These are phyloP conservation scores for Pseudogymnoascus sp. DNA, from an alignment of 2,329 filamentous ascomycete species.

Conservation along the genomic window DNA sequence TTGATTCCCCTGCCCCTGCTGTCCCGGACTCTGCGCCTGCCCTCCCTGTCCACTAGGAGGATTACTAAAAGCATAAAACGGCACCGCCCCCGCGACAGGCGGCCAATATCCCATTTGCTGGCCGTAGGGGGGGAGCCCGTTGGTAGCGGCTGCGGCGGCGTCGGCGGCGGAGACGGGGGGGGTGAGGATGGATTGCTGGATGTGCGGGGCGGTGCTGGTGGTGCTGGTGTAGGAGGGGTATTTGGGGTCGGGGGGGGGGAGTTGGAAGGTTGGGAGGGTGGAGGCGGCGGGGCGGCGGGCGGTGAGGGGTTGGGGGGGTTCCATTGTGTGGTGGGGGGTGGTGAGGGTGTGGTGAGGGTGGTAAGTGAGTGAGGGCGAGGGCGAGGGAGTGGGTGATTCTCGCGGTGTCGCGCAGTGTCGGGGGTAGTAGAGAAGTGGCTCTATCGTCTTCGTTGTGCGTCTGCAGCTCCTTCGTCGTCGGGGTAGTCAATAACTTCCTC, in stretches of 20 bases:
- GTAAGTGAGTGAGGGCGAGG: not conserved
- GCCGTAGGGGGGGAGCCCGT: conserved; percentile 47
- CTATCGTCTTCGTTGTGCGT: not conserved
- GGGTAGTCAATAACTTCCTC: not conserved
- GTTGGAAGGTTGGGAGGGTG: conserved; percentile 60
- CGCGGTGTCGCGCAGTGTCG: conserved; percentile 6
- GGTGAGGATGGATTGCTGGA: conserved; percentile 35
- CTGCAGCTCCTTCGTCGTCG: not conserved
- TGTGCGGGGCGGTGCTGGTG: conserved; percentile 34
- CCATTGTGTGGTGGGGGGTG: conserved; percentile 37
- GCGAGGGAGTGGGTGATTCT: not conserved
- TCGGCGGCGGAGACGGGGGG: conserved; percentile 40
- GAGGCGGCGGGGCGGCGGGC: conserved; percentile 62
- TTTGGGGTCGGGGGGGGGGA: conserved; percentile 53
- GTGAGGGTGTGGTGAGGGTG: conserved; percentile 18
- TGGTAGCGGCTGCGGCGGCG: conserved; percentile 35
- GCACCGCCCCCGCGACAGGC: not conserved
- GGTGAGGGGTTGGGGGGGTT: conserved; percentile 57
- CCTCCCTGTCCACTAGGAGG: not conserved
- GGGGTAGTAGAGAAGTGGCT: not conserved
- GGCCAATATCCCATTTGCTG: conserved; percentile 34
- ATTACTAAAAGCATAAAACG: not conserved
- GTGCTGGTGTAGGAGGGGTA: conserved; percentile 48
- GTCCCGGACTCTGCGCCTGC: not conserved
- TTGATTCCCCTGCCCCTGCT: not conserved